Conservation (phyloP, 768 basidiomycete species). For the Trametes villosa region DNA sequence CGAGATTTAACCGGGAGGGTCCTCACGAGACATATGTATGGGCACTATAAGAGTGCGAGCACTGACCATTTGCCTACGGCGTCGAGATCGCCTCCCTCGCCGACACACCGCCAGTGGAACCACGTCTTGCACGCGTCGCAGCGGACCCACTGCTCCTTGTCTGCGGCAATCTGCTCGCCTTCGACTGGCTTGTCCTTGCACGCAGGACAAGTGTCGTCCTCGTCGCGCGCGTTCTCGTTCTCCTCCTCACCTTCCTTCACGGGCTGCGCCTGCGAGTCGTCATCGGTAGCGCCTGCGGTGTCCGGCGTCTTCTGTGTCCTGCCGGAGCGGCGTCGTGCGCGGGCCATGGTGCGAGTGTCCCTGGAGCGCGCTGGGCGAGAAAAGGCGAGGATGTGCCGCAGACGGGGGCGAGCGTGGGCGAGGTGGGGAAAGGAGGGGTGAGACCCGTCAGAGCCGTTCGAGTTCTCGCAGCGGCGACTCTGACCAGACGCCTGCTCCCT, state of each 20-base stretch:
- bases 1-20: background rate
- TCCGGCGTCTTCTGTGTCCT: conserved; percentile 38
- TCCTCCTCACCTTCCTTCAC: conserved; percentile 8
- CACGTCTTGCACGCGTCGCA: conserved; percentile 83
- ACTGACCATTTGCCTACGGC: conserved; percentile 79
- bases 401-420: background rate
- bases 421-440: background rate
- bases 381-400: background rate
- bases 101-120: conserved; percentile 86
- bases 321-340: conserved; percentile 44
- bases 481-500: background rate
- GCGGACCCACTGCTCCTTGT: conserved; percentile 80
- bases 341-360: conserved; percentile 42
- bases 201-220: conserved; percentile 49
- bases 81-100: conserved; percentile 64
- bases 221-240: conserved; percentile 30
- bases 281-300: conserved; percentile 27
- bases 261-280: conserved; percentile 12
- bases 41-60: background rate
- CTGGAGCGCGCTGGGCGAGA: background rate
- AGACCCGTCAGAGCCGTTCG: background rate
- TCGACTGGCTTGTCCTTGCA: conserved; percentile 45
- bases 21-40: conserved; percentile 20
- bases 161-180: conserved; percentile 40
- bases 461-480: background rate